Conservation (phyloP, 2,329 filamentous ascomycete species). For the Aspergillus amoenus region DNA sequence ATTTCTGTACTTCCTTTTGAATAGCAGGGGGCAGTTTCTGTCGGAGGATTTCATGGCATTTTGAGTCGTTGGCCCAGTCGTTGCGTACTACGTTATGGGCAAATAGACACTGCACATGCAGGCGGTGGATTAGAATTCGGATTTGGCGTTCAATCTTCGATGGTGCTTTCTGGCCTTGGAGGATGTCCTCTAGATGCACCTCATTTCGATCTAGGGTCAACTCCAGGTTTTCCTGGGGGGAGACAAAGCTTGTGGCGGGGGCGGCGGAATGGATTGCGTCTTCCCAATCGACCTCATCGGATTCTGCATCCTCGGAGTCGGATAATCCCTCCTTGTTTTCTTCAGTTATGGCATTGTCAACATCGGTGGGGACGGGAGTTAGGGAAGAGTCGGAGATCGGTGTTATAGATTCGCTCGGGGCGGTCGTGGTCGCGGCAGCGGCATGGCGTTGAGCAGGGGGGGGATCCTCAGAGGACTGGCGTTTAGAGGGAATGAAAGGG, state of each 20-base stretch:
- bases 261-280: constrained; percentile 48
- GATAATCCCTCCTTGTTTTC: constrained; percentile 32
- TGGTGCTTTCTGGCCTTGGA: constrained; percentile 74
- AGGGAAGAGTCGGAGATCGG: constrained; percentile 35
- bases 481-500: constrained; percentile 48
- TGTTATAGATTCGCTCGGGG: constrained; percentile 23
- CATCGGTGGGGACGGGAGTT: constrained; percentile 34
- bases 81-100: constrained; percentile 90
- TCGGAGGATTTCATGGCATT: constrained; percentile 73
- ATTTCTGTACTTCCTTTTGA: constrained; percentile 71
- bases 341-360: constrained; percentile 38
- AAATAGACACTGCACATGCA: constrained; percentile 84
- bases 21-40: constrained; percentile 69
- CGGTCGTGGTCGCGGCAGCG: constrained; percentile 22
- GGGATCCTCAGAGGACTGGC: constrained; percentile 35
- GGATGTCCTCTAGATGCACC: constrained; percentile 58
- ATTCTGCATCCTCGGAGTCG: constrained; percentile 52
- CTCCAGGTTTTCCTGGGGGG: constrained; percentile 67
- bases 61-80: constrained; percentile 74
- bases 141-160: constrained; percentile 81
- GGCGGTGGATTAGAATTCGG: constrained; percentile 74
- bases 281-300: constrained; percentile 61
- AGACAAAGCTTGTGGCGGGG: constrained; percentile 42
- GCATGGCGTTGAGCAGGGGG: constrained; percentile 38
- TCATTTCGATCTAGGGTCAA: constrained; percentile 62